These are phyloP conservation scores for Neophaeococcomyces aloes DNA, from an alignment of 2,329 filamentous ascomycete genomes.

Conservation along the genomic window DNA sequence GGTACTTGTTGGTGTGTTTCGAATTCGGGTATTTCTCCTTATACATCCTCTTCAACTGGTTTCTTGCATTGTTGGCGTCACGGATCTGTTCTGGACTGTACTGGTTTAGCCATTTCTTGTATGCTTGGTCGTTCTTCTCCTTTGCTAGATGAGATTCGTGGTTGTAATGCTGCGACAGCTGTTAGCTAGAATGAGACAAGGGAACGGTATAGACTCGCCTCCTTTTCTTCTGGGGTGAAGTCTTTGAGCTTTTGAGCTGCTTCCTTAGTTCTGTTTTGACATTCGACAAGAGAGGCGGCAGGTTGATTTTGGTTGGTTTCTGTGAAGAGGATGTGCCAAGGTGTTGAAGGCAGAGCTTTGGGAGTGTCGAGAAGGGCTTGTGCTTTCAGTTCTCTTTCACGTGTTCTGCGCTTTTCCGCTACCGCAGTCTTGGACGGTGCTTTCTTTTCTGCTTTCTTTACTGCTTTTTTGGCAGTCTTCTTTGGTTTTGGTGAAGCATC, in stretches of 20 bases:
- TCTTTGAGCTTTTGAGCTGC: slow-evolving; percentile 25
- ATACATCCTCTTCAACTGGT: slow-evolving; percentile 14
- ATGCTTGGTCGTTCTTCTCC: slow-evolving; percentile 34
- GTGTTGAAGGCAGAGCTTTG: not conserved
- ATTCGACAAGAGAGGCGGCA: not conserved
- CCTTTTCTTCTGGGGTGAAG: slow-evolving; percentile 26
- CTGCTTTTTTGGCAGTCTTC: too few species aligned
- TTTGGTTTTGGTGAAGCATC: slow-evolving; percentile 23
- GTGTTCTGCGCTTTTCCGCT: slow-evolving; percentile 23
- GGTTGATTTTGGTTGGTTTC: not conserved
- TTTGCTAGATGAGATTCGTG: slow-evolving; percentile 40
- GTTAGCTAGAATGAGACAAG: slow-evolving; percentile 1
- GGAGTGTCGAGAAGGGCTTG: slow-evolving; percentile 20
- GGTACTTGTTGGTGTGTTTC: slow-evolving; percentile 11
- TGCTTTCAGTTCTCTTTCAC: slow-evolving; percentile 27
- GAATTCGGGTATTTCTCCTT: slow-evolving; percentile 15
- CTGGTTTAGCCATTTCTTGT: slow-evolving; percentile 44
- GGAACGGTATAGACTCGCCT: slow-evolving; percentile 25
- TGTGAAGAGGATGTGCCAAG: slow-evolving; percentile 1
- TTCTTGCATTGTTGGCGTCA: slow-evolving; percentile 49
- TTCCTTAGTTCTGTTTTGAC: slow-evolving; percentile 9
- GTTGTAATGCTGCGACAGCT: slow-evolving; percentile 36
- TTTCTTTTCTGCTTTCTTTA: slow-evolving; percentile 22
- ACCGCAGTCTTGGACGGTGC: slow-evolving; percentile 19
- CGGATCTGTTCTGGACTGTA: slow-evolving; percentile 49